Percentiles rank a stretch among this genome's conserved stretches.
Evolutionary conservation across 179 eudicot genomes (phyloP).

Genomic region (Patellifolia procumbens): DNA sequence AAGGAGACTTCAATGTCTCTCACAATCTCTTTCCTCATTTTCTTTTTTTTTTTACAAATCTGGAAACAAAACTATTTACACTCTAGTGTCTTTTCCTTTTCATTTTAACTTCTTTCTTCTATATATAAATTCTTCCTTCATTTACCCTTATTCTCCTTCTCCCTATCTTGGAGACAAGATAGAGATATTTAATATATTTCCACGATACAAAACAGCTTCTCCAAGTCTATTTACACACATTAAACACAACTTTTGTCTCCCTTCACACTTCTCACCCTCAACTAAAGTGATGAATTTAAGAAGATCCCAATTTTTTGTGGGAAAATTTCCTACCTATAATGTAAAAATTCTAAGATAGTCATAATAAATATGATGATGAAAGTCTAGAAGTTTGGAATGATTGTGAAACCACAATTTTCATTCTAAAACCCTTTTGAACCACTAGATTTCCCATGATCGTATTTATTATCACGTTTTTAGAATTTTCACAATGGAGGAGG

Average conservation of each 20-base stretch:
- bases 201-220: background rate
- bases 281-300: no score
- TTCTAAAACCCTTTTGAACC: no score
- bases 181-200: background rate
- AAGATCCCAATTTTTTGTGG: no score
- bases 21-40: slow-evolving; percentile 2
- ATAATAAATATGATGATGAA: no score
- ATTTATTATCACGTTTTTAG: no score
- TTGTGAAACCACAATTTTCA: no score
- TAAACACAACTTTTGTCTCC: background rate
- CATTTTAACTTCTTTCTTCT: background rate
- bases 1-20: slow-evolving; percentile 2
- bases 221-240: slow-evolving; percentile 2
- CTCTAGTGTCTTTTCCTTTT: background rate
- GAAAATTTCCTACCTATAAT: no score
- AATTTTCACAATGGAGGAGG: no score
- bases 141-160: no score
- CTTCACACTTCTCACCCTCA: background rate
- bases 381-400: no score
- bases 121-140: background rate
- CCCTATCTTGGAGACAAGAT: background rate
- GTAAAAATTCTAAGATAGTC: no score
- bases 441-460: no score
- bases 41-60: slow-evolving; percentile 20
- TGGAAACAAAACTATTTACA: slow-evolving; percentile 30